phyloP scores from a whole-genome alignment of 2,329 filamentous ascomycete species.

The Diaporthe vexans region DNA sequence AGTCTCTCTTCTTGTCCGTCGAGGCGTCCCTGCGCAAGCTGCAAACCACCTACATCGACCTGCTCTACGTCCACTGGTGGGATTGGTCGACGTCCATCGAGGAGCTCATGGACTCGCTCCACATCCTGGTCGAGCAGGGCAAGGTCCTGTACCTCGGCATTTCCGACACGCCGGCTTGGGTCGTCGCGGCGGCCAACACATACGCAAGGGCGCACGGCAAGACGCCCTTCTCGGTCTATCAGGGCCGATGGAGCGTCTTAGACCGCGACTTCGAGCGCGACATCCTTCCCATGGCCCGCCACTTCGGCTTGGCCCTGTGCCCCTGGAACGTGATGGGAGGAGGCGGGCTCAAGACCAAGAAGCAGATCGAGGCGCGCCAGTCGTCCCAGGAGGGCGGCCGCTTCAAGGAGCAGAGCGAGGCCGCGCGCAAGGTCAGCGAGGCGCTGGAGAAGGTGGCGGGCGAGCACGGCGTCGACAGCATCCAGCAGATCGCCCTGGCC shows the following conservation, averaged over 20 bases:
- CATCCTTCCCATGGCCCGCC: slow-evolving; percentile 74
- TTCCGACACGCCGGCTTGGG: slow-evolving; percentile 57
- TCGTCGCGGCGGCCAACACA: slow-evolving; percentile 55
- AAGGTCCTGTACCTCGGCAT: slow-evolving; percentile 59
- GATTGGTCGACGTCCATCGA: slow-evolving; percentile 57
- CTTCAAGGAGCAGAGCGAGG: slow-evolving; percentile 57
- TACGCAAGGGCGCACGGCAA: slow-evolving; percentile 54
- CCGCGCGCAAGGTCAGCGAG: slow-evolving; percentile 65
- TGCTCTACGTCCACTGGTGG: slow-evolving; percentile 62
- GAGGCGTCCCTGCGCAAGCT: slow-evolving; percentile 61
- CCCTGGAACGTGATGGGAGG: slow-evolving; percentile 68
- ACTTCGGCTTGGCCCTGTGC: slow-evolving; percentile 68
- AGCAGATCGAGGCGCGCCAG: slow-evolving; percentile 45
- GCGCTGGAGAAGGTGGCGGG: slow-evolving; percentile 66
- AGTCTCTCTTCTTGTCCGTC: slow-evolving; percentile 70
- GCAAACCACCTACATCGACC: slow-evolving; percentile 59
- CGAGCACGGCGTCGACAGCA: slow-evolving; percentile 55
- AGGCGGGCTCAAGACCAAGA: slow-evolving; percentile 52
- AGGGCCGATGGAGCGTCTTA: slow-evolving; percentile 55
- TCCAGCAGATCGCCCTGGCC: slow-evolving; percentile 73
- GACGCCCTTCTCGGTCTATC: slow-evolving; percentile 56
- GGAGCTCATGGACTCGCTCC: slow-evolving; percentile 59
- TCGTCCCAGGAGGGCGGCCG: slow-evolving; percentile 52
- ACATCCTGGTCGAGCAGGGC: slow-evolving; percentile 57
- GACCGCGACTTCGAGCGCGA: slow-evolving; percentile 70